phyloP scores from a whole-genome alignment of 768 basidiomycete species.

The Mrakia blollopis region DNA sequence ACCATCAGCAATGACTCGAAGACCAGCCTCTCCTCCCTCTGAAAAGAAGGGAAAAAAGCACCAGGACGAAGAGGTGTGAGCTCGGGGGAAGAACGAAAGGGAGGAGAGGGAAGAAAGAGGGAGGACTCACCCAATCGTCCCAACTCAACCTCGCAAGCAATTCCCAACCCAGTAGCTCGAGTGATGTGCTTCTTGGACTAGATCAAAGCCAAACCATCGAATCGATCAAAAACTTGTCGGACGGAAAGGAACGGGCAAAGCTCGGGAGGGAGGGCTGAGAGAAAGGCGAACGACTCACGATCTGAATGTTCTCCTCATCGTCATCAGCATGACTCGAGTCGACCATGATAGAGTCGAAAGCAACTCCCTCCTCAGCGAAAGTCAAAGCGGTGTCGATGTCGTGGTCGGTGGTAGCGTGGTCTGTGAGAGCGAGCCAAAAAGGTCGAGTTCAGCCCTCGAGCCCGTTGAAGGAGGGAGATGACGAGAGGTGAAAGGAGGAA shows the following conservation, averaged over 20 bases:
- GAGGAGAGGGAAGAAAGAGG: neutral
- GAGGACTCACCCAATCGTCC: conserved; percentile 38
- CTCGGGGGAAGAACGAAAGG: neutral
- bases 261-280: neutral
- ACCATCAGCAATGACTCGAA: conserved; percentile 43
- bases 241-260: neutral
- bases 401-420: conserved; percentile 44
- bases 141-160: conserved; percentile 46
- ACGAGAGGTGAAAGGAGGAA: neutral
- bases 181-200: conserved; percentile 37
- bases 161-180: conserved; percentile 42
- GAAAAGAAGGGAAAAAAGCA: neutral
- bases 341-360: conserved; percentile 47
- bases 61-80: neutral
- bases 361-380: conserved; percentile 44
- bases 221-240: neutral
- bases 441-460: neutral
- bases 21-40: conserved; percentile 32
- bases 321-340: conserved; percentile 44
- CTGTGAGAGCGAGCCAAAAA: neutral
- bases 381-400: conserved; percentile 44
- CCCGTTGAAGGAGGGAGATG: neutral
- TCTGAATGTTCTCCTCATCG: conserved; percentile 43
- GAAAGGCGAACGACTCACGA: conserved; percentile 32
- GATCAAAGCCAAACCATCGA: neutral